Percentiles rank a stretch among this genome's conserved stretches.
These are phyloP conservation scores for Scorias spongiosa DNA, from an alignment of 2,329 filamentous ascomycete genomes.

Conservation along the genomic window DNA sequence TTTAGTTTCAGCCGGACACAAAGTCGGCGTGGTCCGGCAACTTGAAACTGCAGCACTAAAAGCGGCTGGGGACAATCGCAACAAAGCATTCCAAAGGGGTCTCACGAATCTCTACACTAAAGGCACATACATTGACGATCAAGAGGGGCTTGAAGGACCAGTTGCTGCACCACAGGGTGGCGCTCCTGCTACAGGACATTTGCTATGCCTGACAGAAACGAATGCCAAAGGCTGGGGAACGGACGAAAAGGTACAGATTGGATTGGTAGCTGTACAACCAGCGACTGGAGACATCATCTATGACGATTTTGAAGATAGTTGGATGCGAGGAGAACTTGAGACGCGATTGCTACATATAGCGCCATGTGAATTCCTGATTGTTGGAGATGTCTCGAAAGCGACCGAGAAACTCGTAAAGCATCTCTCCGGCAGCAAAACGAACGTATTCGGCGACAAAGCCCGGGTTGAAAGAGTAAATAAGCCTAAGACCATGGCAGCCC, in stretches of 20 bases:
- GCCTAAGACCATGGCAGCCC: slow-evolving; percentile 65
- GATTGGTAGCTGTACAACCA: slow-evolving; percentile 85
- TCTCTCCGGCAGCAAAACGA: slow-evolving; percentile 72
- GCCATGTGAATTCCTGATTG: slow-evolving; percentile 85
- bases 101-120: slow-evolving; percentile 97
- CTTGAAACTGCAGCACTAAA: slow-evolving; percentile 92
- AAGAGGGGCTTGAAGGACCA: slow-evolving; percentile 55
- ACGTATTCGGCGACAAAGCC: slow-evolving; percentile 81
- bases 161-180: slow-evolving; percentile 39
- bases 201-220: slow-evolving; percentile 81
- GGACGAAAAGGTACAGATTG: slow-evolving; percentile 85
- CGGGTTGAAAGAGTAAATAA: slow-evolving; percentile 68
- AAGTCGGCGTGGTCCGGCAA: slow-evolving; percentile 89
- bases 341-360: slow-evolving; percentile 90
- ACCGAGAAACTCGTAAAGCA: slow-evolving; percentile 88
- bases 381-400: slow-evolving; percentile 76
- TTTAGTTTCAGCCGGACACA: slow-evolving; percentile 80
- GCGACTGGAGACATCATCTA: slow-evolving; percentile 93
- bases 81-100: slow-evolving; percentile 79
- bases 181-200: slow-evolving; percentile 61
- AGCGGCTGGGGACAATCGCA: slow-evolving; percentile 85
- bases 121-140: slow-evolving; percentile 90
- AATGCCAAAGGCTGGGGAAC: slow-evolving; percentile 66
- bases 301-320: slow-evolving; percentile 90
- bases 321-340: slow-evolving; percentile 93